Base-by-base conservation (phyloP, 805 yeast species). In the Candida ovalis region DNA sequence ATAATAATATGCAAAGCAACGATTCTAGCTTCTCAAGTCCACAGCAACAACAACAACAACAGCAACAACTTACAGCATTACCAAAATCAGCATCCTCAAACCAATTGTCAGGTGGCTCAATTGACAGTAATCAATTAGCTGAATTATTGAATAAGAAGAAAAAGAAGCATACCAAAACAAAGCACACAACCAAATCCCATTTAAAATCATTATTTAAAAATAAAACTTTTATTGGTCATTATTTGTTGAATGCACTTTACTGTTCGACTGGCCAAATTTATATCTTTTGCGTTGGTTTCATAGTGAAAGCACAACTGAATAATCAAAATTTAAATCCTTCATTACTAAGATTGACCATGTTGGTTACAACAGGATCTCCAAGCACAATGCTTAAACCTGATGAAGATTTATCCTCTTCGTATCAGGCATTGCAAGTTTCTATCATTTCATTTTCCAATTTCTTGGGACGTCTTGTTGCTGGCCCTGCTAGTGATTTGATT, bases 361-460 rank as follows among this genome's bases (percentile, higher is more conserved):
- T 44, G 4, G 35, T 52, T 19, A 18, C 48, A 7, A 45, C 41
- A 43, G 37, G 33, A 37, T 6, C 47, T 6, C 15, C 27, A 30
- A 23, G 15, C 10, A 24, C 41, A 3, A 13, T 24, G n/a, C 9
- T 17, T 21, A 38, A 53, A 30, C 50, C 56, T 3, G 55, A 57
- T 41, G 57, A 59, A 10, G 67, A 72, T 13, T 63, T 72, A 0
- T 71, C 78, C 1, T 70, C 76, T 5, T 70, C 78, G 15, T 66
- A 73, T 8, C 92, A 86, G 59, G 88, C 91, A 1, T 46, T 84
- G 5, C 91, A 86, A 59, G 91, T 86, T 0, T 81, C 88, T 1
- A 67, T 80, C 1, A 73, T 85, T 12, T 84, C 92, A 1, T 56
- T 84, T 15, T 74, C 81, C 24, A 82, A 87, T 17, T 86, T 85